These are phyloP conservation scores for Inga leiocalycina DNA, from an alignment of 306 rosid species.

Conservation along the genomic window DNA sequence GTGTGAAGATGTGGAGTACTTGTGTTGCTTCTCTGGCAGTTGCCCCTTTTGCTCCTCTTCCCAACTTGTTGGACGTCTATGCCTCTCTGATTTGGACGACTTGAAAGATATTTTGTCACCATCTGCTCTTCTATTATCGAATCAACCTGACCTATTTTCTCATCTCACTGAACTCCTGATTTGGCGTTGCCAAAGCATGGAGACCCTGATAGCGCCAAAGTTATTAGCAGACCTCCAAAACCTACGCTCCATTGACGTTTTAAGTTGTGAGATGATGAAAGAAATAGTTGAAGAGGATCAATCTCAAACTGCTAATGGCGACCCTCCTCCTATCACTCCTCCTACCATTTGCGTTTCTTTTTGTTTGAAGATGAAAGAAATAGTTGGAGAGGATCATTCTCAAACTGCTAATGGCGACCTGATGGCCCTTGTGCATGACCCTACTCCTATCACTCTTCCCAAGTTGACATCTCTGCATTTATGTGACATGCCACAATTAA, in stretches of 20 bases:
- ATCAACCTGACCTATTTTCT: too few relatives aligned
- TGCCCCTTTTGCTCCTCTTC: not conserved
- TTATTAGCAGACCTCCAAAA: not conserved
- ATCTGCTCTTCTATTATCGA: too few relatives aligned
- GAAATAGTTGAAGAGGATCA: not conserved
- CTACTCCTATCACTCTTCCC: too few relatives aligned
- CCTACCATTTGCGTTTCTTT: too few relatives aligned
- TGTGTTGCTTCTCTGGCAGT: not conserved
- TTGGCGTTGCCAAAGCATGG: not conserved
- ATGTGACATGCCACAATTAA: too few relatives aligned
- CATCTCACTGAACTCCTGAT: fast-evolving
- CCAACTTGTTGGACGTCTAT: not conserved
- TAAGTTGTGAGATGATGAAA: not conserved
- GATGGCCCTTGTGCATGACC: too few relatives aligned
- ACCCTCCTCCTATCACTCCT: too few relatives aligned
- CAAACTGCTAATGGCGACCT: too few relatives aligned
- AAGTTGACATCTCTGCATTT: too few relatives aligned
- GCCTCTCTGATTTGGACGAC: fast-evolving
- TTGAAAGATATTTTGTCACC: not conserved
- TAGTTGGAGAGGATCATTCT: too few relatives aligned
- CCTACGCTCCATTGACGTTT: not conserved
- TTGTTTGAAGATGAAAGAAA: too few relatives aligned
- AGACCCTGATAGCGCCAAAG: not conserved
- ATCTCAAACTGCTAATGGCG: not conserved
- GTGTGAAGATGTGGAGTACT: not conserved